These are phyloP conservation scores for Rachicladosporium sp. DNA, from an alignment of 2,329 filamentous ascomycete species.

Conservation along the genomic window DNA sequence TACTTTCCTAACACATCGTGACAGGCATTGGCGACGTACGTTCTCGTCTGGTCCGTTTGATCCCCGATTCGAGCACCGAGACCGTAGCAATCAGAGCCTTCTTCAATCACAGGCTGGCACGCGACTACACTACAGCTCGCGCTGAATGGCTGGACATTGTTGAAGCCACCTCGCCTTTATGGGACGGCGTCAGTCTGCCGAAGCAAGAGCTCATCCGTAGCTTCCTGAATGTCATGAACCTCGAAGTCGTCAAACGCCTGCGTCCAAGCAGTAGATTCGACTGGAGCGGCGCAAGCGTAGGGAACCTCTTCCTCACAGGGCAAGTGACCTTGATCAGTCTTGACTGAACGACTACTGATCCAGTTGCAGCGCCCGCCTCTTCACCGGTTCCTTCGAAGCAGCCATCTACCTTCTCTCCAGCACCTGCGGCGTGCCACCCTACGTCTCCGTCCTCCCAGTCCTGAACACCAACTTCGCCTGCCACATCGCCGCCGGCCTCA, in stretches of 20 bases:
- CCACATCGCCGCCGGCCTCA: constrained; percentile 76
- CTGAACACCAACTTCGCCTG: constrained; percentile 94
- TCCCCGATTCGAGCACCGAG: constrained; percentile 55
- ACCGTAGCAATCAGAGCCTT: constrained; percentile 64
- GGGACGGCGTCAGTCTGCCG: constrained; percentile 43
- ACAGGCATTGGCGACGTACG: constrained; percentile 64
- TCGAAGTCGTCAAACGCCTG: constrained; percentile 36
- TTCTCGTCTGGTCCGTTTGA: constrained; percentile 67
- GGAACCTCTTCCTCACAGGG: constrained; percentile 40
- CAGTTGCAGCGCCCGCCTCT: constrained; percentile 60
- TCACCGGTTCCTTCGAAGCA: constrained; percentile 84
- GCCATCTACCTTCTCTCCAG: constrained; percentile 81
- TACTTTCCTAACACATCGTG: too few species aligned
- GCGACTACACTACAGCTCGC: constrained; percentile 48
- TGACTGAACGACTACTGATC: constrained; percentile 32
- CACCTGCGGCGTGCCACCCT: constrained; percentile 70
- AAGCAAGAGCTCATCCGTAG: constrained; percentile 41
- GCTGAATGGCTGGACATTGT: constrained; percentile 81
- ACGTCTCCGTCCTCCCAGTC: constrained; percentile 70
- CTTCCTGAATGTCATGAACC: constrained; percentile 38
- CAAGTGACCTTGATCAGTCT: constrained; percentile 39
- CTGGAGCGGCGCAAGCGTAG: constrained; percentile 38
- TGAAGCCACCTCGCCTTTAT: constrained; percentile 66
- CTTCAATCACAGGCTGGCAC: constrained; percentile 75
- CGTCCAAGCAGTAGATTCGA: constrained; percentile 36